These are phyloP conservation scores for Wickerhamomyces chaumierensis DNA, from an alignment of 805 yeast species.

Conservation along the genomic window DNA sequence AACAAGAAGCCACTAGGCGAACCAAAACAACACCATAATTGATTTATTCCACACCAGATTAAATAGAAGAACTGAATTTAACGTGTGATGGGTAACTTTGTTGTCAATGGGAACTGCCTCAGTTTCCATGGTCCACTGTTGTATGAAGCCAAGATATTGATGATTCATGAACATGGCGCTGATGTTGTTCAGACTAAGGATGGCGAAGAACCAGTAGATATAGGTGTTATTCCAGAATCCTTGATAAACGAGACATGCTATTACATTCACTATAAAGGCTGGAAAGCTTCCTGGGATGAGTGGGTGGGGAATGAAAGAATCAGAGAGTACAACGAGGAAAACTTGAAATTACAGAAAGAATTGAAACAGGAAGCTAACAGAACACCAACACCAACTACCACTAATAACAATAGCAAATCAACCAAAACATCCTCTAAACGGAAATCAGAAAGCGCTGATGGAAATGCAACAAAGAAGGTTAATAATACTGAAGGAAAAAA, in stretches of 20 bases:
- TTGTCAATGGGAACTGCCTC: slow-evolving; percentile 33
- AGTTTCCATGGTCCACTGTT: slow-evolving; percentile 88
- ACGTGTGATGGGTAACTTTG: slow-evolving; percentile 1
- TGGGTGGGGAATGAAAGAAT: slow-evolving; percentile 75
- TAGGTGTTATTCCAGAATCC: slow-evolving; percentile 23
- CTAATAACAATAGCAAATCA: neutral
- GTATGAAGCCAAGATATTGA: slow-evolving; percentile 76
- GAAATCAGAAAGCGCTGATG: no score
- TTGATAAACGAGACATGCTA: slow-evolving; percentile 32
- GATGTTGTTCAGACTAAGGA: slow-evolving; percentile 29
- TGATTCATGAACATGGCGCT: slow-evolving; percentile 45
- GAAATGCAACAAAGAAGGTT: no score
- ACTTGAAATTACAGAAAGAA: slow-evolving; percentile 49
- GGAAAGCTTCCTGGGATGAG: slow-evolving; percentile 96
- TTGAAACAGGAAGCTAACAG: slow-evolving; percentile 16
- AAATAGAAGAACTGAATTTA: no score
- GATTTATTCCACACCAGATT: no score
- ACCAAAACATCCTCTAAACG: neutral
- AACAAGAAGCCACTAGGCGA: no score
- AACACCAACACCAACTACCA: neutral
- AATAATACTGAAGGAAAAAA: no score
- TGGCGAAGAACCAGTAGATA: slow-evolving; percentile 18
- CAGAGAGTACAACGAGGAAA: slow-evolving; percentile 58
- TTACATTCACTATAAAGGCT: slow-evolving; percentile 83
- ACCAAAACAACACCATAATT: neutral